Conservation (phyloP, 1,139 yeast genomes). For the Taphrina wiesneri region DNA sequence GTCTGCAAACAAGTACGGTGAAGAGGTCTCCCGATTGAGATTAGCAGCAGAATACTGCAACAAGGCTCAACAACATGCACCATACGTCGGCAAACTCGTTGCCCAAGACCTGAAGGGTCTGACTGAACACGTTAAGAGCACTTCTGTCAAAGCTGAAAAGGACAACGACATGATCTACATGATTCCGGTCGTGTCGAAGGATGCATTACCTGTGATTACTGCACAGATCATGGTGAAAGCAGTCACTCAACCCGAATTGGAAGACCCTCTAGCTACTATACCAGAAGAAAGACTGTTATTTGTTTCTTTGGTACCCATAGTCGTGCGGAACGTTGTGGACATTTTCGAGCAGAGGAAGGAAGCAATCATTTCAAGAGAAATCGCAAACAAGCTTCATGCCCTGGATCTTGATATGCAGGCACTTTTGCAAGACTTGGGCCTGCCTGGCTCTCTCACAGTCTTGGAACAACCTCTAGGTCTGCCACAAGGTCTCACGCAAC, state of each 20-base stretch:
- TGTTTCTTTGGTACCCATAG: conserved; percentile 62
- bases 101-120: conserved; percentile 56
- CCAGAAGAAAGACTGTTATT: conserved; percentile 48
- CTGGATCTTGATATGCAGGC: conserved; percentile 51
- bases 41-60: conserved; percentile 49
- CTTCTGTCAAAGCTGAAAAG: conserved; percentile 61
- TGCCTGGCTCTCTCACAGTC: conserved; percentile 68
- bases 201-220: conserved; percentile 51
- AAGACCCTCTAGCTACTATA: conserved; percentile 43
- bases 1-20: conserved; percentile 62
- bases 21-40: conserved; percentile 61
- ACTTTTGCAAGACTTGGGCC: conserved; percentile 42
- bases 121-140: conserved; percentile 50
- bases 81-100: conserved; percentile 52
- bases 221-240: conserved; percentile 63
- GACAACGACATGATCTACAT: conserved; percentile 81
- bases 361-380: conserved; percentile 54
- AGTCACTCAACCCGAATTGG: conserved; percentile 49
- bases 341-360: conserved; percentile 70
- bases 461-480: conserved; percentile 63
- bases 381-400: conserved; percentile 56
- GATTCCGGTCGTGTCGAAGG: conserved; percentile 58
- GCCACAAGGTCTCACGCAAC: conserved; percentile 60
- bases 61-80: conserved; percentile 47
- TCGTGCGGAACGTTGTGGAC: conserved; percentile 64